A percentile compares a stretch with the other conserved stretches of the same genome.
Evolutionary conservation across 2,329 filamentous ascomycete species (phyloP).

Genomic region (Colletotrichum gigasporum): DNA sequence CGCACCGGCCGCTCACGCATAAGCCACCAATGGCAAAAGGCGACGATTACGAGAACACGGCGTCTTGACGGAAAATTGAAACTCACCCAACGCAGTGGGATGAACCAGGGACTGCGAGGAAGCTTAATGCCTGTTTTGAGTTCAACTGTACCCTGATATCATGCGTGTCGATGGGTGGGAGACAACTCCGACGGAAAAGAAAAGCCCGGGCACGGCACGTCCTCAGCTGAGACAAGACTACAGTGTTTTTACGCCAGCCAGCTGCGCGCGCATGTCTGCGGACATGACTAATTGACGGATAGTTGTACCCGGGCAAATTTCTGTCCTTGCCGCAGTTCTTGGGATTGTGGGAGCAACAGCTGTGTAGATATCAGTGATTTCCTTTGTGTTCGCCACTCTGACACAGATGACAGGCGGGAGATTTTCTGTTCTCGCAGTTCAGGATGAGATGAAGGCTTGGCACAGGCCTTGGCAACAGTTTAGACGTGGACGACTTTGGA

Average conservation of each 20-base stretch:
- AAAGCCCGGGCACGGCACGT: not conserved
- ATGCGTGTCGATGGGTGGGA: slow-evolving; percentile 1
- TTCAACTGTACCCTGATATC: slow-evolving; percentile 6
- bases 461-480: not conserved
- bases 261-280: slow-evolving; percentile 1
- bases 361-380: not conserved
- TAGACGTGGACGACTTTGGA: not conserved
- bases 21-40: not conserved
- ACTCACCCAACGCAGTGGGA: not conserved
- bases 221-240: not conserved
- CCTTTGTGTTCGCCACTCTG: not conserved
- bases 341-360: not conserved
- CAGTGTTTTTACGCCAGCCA: not conserved
- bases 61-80: not conserved
- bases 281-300: slow-evolving; percentile 14
- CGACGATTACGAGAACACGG: not conserved
- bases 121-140: slow-evolving; percentile 11
- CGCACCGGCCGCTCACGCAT: slow-evolving; percentile 1
- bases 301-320: not conserved
- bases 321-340: not conserved
- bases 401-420: not conserved
- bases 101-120: not conserved
- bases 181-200: not conserved
- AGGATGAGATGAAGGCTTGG: not conserved
- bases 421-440: not conserved